phyloP scores from a whole-genome alignment of 257 asterid species.

The Cruciata laevipes region DNA sequence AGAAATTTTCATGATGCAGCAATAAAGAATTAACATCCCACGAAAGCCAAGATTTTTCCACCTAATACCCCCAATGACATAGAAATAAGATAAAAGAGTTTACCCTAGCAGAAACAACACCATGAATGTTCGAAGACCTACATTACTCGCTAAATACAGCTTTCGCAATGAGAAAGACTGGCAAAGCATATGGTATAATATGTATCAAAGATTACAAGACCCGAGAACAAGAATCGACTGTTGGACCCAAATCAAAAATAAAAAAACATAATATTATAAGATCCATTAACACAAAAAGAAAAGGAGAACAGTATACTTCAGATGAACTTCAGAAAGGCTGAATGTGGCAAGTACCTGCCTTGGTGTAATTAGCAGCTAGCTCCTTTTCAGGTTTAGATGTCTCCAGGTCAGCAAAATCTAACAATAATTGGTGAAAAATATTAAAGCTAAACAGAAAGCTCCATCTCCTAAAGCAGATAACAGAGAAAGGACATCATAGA shows the following conservation, averaged over 20 bases:
- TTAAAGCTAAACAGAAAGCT: slow-evolving; percentile 11
- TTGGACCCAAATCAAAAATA: neutral
- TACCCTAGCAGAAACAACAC: neutral
- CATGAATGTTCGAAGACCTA: neutral
- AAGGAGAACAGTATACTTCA: neutral
- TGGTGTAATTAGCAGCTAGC: slow-evolving; percentile 68
- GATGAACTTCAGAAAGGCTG: slow-evolving; percentile 2
- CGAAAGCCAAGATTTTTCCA: neutral
- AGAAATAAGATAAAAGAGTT: neutral
- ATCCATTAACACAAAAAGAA: neutral
- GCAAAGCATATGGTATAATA: neutral
- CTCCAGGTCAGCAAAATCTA: slow-evolving; percentile 75
- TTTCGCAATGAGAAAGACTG: neutral
- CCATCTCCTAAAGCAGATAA: neutral
- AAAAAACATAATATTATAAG: neutral
- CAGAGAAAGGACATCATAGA: slow-evolving; percentile 10
- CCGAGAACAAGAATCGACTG: neutral
- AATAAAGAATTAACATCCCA: neutral
- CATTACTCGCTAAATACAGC: neutral
- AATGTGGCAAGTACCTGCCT: slow-evolving; percentile 81
- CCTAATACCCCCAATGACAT: neutral
- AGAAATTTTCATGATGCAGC: neutral
- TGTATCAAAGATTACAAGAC: neutral
- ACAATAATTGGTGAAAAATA: slow-evolving; percentile 17
- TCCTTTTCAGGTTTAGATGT: slow-evolving; percentile 52